Percentiles rank a stretch among this genome's conserved stretches.
phyloP scores from a whole-genome alignment of 176 grass and related monocot species.

The Alopecurus myosuroides region DNA sequence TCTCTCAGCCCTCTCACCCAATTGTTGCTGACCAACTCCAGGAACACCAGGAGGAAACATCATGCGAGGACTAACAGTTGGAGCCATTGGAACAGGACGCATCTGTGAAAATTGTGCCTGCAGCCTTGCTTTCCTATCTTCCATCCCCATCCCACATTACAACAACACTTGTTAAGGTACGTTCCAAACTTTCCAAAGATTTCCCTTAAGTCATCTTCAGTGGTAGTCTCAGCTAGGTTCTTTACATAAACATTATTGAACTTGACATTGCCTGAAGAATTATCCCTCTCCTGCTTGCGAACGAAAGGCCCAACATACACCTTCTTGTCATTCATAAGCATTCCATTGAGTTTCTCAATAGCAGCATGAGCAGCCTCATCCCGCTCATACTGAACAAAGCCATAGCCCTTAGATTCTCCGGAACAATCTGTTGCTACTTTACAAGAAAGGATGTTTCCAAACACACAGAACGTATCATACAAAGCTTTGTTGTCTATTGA shows the following conservation, averaged over 20 bases:
- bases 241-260: no score
- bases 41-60: constrained; percentile 73
- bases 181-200: constrained; percentile 81
- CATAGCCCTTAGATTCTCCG: constrained; percentile 88
- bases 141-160: constrained; percentile 85
- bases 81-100: constrained; percentile 63
- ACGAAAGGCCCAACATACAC: no score
- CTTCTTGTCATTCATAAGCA: constrained; percentile 85
- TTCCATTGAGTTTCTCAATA: constrained; percentile 77
- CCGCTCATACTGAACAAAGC: constrained; percentile 87
- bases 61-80: constrained; percentile 63
- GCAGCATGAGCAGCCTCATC: constrained; percentile 85
- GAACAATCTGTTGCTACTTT: constrained; percentile 71
- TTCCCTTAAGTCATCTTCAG: constrained; percentile 71
- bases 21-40: constrained; percentile 77
- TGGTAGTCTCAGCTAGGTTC: constrained; percentile 72
- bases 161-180: constrained; percentile 81
- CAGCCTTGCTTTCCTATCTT: constrained; percentile 64
- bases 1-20: no score
- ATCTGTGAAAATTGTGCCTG: no score
- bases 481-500: constrained; percentile 75
- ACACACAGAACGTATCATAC: constrained; percentile 67
- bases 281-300: no score
- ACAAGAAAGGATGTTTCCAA: no score
- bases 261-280: no score